These are phyloP conservation scores for Aurifilum marmelostoma DNA, from an alignment of 2,329 filamentous ascomycete genomes.

Conservation along the genomic window DNA sequence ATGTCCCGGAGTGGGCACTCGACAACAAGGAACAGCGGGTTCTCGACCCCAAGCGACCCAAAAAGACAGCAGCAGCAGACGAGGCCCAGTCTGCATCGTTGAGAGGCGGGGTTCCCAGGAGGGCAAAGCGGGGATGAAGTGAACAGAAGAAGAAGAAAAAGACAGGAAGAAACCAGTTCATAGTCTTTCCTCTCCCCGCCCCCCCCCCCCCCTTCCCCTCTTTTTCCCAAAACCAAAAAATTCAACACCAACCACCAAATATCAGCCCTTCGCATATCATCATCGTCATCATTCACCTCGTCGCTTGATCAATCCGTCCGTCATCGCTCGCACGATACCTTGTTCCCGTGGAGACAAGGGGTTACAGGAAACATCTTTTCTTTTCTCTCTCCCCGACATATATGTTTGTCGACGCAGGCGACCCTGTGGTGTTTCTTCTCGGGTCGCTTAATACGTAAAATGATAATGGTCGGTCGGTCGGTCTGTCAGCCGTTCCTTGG, in stretches of 20 bases:
- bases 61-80: slow-evolving; percentile 1
- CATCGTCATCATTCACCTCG: no score
- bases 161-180: not conserved
- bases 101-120: not conserved
- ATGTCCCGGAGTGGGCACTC: slow-evolving; percentile 25
- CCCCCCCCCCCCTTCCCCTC: no score
- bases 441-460: slow-evolving; percentile 6
- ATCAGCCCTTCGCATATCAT: no score
- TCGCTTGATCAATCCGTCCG: no score
- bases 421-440: no score
- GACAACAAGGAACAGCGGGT: slow-evolving; percentile 25
- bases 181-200: not conserved
- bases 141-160: no score
- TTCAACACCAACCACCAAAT: no score
- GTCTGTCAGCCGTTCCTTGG: not conserved
- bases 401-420: not conserved
- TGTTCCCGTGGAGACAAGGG: not conserved
- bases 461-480: not conserved
- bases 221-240: no score
- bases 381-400: not conserved
- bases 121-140: not conserved
- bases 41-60: slow-evolving; percentile 15
- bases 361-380: not conserved
- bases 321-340: not conserved
- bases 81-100: not conserved